Percentiles rank a stretch among this genome's conserved stretches.
phyloP scores from a whole-genome alignment of 2,329 filamentous ascomycete species.

The Aspergillus fructus region DNA sequence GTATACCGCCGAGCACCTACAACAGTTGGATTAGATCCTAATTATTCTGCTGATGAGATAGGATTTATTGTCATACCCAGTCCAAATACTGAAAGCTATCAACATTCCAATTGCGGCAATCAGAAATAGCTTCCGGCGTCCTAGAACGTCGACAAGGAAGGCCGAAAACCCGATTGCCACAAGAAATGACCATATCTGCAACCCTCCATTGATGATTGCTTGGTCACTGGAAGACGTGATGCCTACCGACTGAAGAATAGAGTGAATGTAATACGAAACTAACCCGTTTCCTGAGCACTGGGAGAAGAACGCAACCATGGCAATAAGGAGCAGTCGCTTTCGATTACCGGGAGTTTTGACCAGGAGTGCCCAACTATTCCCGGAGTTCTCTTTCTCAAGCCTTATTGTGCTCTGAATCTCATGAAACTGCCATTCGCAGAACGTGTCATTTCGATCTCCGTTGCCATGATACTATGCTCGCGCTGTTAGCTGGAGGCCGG shows the following conservation, averaged over 20 bases:
- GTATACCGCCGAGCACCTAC: conserved; percentile 38
- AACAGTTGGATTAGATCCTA: not conserved
- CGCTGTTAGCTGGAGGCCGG: not conserved
- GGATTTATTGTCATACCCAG: conserved; percentile 13
- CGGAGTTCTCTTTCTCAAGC: conserved; percentile 48
- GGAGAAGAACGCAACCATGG: conserved; percentile 56
- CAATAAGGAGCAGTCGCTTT: conserved; percentile 54
- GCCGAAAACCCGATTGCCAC: conserved; percentile 35
- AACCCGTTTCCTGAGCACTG: conserved; percentile 58
- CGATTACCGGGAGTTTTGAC: conserved; percentile 54
- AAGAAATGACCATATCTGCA: conserved; percentile 43
- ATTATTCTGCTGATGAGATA: not conserved
- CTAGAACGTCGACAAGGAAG: conserved; percentile 42
- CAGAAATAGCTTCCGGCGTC: conserved; percentile 47
- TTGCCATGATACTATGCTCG: conserved; percentile 36
- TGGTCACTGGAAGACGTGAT: conserved; percentile 39
- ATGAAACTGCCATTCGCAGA: conserved; percentile 20
- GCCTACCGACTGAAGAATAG: conserved; percentile 38
- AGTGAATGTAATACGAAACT: conserved; percentile 41
- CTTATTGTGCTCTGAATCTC: conserved; percentile 48
- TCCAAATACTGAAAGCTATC: conserved; percentile 43
- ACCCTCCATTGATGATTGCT: conserved; percentile 42
- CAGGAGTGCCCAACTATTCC: conserved; percentile 41
- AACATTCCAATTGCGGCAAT: conserved; percentile 46
- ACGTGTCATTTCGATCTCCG: conserved; percentile 35